Base-by-base conservation (phyloP, 2,329 filamentous ascomycete genomes). In the Colletotrichum destructivum region DNA sequence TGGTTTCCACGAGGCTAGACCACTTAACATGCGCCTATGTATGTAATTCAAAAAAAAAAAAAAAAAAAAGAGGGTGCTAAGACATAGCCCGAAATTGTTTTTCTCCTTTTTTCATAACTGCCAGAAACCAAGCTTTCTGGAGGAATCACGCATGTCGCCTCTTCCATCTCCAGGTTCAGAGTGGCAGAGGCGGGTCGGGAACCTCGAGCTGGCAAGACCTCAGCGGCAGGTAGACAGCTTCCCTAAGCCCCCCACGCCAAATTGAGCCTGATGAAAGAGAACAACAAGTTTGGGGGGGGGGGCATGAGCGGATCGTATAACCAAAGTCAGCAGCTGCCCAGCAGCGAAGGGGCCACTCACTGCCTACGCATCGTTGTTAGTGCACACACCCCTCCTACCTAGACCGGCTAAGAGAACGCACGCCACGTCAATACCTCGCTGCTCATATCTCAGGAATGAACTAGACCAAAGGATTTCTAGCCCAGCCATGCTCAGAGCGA, bases 381-480 rank as follows among this genome's bases (percentile, higher is more conserved):
- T 26, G 40, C 40, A 49, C 12, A 12, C 13, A 5, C 44, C 5
- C 40, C 31, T 4, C 4, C n/a, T 26, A 38, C 31, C 31, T 3
- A 38, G 40, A 47, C 23, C 42, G 35, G 16, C n/a, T n/a, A 21
- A 56, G 3, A 18, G 42, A 15, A 18, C 21, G 23, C 49, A 26
- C 11, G 11, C 49, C 5, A 26, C 21, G 23, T 11, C 40, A 47
- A 35, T 35, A 23, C 42, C 4, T 42, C 9, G 26, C 42, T 5
- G 23, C 26, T 18, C 21, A 13, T 13, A 18, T 31, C 16, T 6
- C 46, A 26, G 56, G 54, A 68, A 38, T 46, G 49, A 16, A 42
- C 62, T 54, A 57, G 46, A 46, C 26, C n/a, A 23, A 38, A 16
- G n/a, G 44, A 35, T 26, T 38, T 62, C 46, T 35, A 62, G 35